Percentiles rank a stretch among this genome's conserved stretches.
Evolutionary conservation across 2,329 filamentous ascomycete genomes (phyloP).

Genomic region (Trichoderma pleuroti): DNA sequence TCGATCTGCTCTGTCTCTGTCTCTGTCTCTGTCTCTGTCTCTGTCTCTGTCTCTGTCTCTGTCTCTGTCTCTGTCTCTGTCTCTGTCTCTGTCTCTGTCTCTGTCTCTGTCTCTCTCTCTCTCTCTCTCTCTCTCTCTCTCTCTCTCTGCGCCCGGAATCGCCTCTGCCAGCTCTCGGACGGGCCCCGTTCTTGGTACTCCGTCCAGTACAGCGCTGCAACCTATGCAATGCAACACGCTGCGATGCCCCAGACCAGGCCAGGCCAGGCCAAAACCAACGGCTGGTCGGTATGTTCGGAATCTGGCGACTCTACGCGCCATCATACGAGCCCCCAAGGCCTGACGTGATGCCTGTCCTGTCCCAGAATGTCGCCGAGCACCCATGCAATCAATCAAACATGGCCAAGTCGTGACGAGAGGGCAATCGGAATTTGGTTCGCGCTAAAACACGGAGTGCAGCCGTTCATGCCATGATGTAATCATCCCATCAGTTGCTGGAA

Average conservation of each 20-base stretch:
- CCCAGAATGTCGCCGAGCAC: not conserved
- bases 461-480: constrained; percentile 13
- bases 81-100: too few species aligned
- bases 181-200: not conserved
- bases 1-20: too few species aligned
- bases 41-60: too few species aligned
- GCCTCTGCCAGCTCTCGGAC: not conserved
- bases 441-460: not conserved
- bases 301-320: not conserved
- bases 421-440: not conserved
- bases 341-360: not conserved
- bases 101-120: too few species aligned
- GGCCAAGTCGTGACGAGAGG: not conserved
- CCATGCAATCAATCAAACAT: not conserved
- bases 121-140: too few species aligned
- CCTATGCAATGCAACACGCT: not conserved
- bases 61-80: too few species aligned
- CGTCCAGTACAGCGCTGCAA: too few species aligned
- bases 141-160: not conserved
- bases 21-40: too few species aligned
- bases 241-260: not conserved
- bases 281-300: not conserved
- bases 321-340: not conserved
- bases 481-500: not conserved
- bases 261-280: not conserved